These are phyloP conservation scores for Leptosphaerulina australis DNA, from an alignment of 2,329 filamentous ascomycete species.

Conservation along the genomic window DNA sequence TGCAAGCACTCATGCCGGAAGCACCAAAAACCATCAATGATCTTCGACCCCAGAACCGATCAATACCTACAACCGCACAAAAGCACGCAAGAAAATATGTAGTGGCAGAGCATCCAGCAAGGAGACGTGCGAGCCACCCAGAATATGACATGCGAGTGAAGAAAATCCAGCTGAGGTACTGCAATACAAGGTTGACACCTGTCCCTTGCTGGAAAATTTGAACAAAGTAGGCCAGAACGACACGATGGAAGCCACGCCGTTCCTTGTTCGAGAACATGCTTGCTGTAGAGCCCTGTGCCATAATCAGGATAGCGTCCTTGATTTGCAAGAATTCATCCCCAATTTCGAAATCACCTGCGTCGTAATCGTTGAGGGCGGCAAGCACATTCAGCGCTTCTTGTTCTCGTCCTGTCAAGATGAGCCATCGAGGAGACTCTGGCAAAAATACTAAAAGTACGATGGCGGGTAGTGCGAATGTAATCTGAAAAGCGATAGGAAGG, in stretches of 20 bases:
- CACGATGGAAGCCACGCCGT: slow-evolving; percentile 51
- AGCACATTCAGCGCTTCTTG: slow-evolving; percentile 48
- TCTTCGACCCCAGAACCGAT: slow-evolving; percentile 45
- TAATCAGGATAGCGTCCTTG: slow-evolving; percentile 41
- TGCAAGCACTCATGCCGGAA: slow-evolving; percentile 42
- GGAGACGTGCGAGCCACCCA: slow-evolving; percentile 51
- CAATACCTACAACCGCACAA: slow-evolving; percentile 46
- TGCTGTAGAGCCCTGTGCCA: slow-evolving; percentile 35
- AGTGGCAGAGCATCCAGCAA: slow-evolving; percentile 48
- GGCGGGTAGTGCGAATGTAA: slow-evolving; percentile 61
- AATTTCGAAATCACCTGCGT: slow-evolving; percentile 34
- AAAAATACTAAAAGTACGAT: slow-evolving; percentile 58
- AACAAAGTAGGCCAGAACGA: slow-evolving; percentile 50
- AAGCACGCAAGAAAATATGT: slow-evolving; percentile 48
- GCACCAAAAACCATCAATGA: slow-evolving; percentile 47
- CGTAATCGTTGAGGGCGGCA: slow-evolving; percentile 39
- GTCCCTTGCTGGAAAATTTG: slow-evolving; percentile 54
- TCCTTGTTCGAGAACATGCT: slow-evolving; percentile 43
- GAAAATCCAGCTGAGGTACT: slow-evolving; percentile 58
- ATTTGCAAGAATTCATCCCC: slow-evolving; percentile 51
- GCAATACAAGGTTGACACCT: slow-evolving; percentile 41
- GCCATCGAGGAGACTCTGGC: slow-evolving; percentile 65
- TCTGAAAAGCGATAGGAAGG: slow-evolving; percentile 64
- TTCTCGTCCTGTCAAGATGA: slow-evolving; percentile 62
- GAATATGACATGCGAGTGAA: slow-evolving; percentile 57